Conservation (phyloP, 2,329 filamentous ascomycete species). For the Botrytis porri region DNA sequence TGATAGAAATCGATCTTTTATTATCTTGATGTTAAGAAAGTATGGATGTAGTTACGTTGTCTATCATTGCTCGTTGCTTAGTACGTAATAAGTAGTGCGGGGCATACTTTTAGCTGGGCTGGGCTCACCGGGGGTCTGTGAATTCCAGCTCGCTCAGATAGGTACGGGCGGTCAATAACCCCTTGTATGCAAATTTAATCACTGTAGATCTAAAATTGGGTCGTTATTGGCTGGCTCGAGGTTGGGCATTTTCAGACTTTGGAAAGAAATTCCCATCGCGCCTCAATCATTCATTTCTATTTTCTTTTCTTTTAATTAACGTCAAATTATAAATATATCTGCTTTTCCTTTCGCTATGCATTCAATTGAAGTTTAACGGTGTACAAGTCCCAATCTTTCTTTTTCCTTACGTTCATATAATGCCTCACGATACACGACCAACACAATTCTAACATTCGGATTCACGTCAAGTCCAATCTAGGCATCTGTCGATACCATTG, state of each 20-base stretch:
- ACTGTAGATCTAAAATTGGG: constrained; percentile 8
- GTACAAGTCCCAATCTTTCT: not conserved
- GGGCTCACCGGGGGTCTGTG: not conserved
- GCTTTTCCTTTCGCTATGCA: not conserved
- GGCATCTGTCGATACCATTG: not conserved
- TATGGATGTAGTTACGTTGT: not conserved
- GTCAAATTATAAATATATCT: not conserved
- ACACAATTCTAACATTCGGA: not conserved
- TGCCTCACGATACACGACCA: constrained; percentile 17
- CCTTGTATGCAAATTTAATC: not conserved
- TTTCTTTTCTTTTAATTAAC: not conserved
- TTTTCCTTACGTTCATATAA: not conserved
- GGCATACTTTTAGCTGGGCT: not conserved
- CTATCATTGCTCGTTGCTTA: not conserved
- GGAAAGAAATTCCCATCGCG: not conserved
- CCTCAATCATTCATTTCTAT: not conserved
- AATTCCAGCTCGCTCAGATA: not conserved
- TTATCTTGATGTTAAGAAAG: not conserved
- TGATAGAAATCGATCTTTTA: not conserved
- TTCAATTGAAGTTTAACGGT: not conserved
- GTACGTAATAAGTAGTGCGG: not conserved
- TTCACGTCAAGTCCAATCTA: not conserved
- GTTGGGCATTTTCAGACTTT: constrained; percentile 1
- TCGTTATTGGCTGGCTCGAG: not conserved
- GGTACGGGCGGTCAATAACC: not conserved